Evolutionary conservation across 2,329 filamentous ascomycete genomes (phyloP).

Genomic region (Leptographium lundbergii): DNA sequence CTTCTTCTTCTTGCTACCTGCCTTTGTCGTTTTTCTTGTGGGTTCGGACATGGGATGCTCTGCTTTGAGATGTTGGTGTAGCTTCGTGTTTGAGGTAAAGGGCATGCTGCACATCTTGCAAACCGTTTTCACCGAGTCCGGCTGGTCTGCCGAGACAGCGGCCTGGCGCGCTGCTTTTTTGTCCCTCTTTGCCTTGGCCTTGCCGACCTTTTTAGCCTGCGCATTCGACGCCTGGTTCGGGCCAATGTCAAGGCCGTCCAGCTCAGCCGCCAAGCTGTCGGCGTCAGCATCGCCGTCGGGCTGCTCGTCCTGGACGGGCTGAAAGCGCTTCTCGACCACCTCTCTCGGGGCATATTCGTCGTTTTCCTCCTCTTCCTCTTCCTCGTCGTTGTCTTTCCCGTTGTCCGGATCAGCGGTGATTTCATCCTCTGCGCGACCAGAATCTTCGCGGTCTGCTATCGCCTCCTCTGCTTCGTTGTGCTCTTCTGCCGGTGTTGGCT

Average conservation of each 20-base stretch:
- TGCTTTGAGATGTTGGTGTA: conserved; percentile 10
- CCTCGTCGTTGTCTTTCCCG: conserved; percentile 11
- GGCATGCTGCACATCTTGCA: conserved; percentile 9
- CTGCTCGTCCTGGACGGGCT: neutral
- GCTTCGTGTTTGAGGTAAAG: conserved; percentile 12
- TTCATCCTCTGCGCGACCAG: neutral
- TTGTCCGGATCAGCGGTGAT: conserved; percentile 10
- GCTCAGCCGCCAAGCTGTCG: conserved; percentile 83
- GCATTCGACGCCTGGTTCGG: conserved; percentile 52
- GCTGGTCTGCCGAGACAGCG: conserved; percentile 1
- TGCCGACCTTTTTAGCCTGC: conserved; percentile 30
- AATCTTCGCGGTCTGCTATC: neutral
- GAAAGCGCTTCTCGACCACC: conserved; percentile 28
- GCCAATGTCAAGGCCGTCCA: conserved; percentile 63
- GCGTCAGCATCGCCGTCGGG: conserved; percentile 42
- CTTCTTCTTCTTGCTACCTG: conserved; percentile 7
- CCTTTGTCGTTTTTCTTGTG: neutral
- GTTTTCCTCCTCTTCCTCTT: conserved; percentile 20
- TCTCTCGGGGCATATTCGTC: conserved; percentile 37
- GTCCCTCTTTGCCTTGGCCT: conserved; percentile 13
- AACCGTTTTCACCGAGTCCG: neutral
- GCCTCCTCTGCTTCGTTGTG: neutral
- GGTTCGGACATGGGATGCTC: conserved; percentile 3
- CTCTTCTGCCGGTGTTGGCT: neutral
- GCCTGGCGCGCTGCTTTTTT: conserved; percentile 11